phyloP scores from a whole-genome alignment of 2,329 filamentous ascomycete species.

The Knufia petricola region DNA sequence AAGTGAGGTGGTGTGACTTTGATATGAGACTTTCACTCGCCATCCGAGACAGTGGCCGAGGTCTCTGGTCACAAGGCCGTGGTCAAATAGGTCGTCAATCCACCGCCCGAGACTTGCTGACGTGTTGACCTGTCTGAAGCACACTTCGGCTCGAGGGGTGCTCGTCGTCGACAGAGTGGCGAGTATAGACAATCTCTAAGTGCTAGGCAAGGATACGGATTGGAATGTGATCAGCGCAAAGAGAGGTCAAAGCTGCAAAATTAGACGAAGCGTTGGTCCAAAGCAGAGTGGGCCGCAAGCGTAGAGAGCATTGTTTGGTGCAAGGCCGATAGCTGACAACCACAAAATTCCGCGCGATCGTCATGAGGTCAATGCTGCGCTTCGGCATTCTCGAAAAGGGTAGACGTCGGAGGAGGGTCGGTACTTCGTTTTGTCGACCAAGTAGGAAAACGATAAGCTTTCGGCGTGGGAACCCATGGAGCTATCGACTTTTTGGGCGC shows the following conservation, averaged over 20 bases:
- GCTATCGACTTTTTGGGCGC: background rate
- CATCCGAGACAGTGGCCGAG: background rate
- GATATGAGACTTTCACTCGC: background rate
- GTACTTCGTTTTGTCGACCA: background rate
- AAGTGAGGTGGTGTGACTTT: background rate
- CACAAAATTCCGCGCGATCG: too few relatives aligned
- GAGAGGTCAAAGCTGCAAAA: constrained; percentile 2
- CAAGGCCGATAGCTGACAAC: too few relatives aligned
- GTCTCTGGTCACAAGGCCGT: background rate
- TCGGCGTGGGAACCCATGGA: background rate
- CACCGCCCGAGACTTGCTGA: too few relatives aligned
- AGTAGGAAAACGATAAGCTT: background rate
- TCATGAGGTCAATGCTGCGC: too few relatives aligned
- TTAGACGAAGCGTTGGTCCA: background rate
- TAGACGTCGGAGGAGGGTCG: background rate
- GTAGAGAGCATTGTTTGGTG: background rate
- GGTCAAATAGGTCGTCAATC: too few relatives aligned
- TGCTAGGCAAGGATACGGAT: too few relatives aligned
- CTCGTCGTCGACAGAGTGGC: background rate
- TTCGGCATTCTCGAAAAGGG: background rate
- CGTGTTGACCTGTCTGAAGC: too few relatives aligned
- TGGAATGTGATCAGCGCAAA: constrained; percentile 3
- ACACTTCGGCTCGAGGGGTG: too few relatives aligned
- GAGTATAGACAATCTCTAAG: background rate
- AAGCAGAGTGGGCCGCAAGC: background rate